These are phyloP conservation scores for Raphidocelis subcapitata DNA, from an alignment of 139 green algal species.

Conservation along the genomic window DNA sequence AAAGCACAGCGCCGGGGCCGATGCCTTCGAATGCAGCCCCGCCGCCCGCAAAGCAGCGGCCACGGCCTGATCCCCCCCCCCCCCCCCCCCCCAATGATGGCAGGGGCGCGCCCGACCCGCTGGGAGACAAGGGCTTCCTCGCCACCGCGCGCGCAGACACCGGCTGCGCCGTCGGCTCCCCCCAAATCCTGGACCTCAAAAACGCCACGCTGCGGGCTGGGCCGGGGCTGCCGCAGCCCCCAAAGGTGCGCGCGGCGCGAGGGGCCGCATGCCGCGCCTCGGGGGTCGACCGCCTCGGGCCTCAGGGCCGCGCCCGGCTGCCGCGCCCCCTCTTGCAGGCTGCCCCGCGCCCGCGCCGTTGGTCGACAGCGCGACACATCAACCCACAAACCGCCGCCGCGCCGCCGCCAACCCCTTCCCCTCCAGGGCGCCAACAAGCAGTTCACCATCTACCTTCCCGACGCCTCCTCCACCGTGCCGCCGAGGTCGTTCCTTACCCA, in stretches of 20 bases:
- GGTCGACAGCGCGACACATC: not conserved
- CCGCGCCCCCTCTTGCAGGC: not conserved
- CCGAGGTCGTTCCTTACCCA: too few relatives aligned
- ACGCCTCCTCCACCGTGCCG: too few relatives aligned
- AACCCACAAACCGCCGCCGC: not conserved
- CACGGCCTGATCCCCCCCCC: too few relatives aligned
- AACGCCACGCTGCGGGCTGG: not conserved
- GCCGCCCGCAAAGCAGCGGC: too few relatives aligned
- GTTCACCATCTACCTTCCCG: too few relatives aligned
- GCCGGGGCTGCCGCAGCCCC: not conserved
- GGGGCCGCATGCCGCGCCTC: not conserved
- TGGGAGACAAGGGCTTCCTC: not conserved
- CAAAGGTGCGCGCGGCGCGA: not conserved
- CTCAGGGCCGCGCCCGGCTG: not conserved
- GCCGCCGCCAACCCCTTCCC: not conserved
- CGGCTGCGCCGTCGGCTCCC: not conserved
- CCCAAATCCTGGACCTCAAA: not conserved
- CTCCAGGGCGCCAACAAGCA: not conserved
- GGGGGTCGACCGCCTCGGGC: not conserved
- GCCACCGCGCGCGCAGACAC: not conserved
- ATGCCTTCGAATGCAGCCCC: too few relatives aligned
- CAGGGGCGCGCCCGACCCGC: slow-evolving; percentile 19
- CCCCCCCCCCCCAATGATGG: too few relatives aligned
- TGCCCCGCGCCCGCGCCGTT: not conserved
- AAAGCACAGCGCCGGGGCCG: too few relatives aligned